A percentile compares a stretch with the other conserved stretches of the same genome.
Conservation (phyloP, 1,139 yeast genomes). For the Pichia sp. region DNA sequence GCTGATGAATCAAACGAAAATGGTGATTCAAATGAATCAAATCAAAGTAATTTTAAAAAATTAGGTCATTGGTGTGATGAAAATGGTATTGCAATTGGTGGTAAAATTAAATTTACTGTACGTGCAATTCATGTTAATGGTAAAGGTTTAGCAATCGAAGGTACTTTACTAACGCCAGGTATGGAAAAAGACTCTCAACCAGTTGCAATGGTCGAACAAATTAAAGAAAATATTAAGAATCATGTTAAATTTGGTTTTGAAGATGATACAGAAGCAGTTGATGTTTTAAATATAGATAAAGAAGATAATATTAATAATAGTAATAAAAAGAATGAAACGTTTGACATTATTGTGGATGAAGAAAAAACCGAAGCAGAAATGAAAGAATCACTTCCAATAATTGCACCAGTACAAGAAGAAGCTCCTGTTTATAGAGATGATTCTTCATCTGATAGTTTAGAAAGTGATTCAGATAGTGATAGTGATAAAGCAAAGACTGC, state of each 20-base stretch:
- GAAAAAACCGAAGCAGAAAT: slow-evolving; percentile 1
- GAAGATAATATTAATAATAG: background rate
- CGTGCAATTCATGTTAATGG: slow-evolving; percentile 73
- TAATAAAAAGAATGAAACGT: slow-evolving; percentile 7
- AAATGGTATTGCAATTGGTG: slow-evolving; percentile 67
- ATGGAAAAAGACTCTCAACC: slow-evolving; percentile 52
- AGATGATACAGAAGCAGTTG: slow-evolving; percentile 29
- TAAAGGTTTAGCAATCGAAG: slow-evolving; percentile 77
- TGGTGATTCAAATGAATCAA: slow-evolving; percentile 8
- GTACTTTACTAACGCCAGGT: slow-evolving; percentile 67
- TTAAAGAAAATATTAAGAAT: slow-evolving; percentile 19
- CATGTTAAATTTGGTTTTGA: slow-evolving; percentile 28
- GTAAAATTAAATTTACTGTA: slow-evolving; percentile 69
- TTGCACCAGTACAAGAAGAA: slow-evolving; percentile 7
- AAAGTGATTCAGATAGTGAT: slow-evolving; percentile 3
- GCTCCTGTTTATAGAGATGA: slow-evolving; percentile 1
- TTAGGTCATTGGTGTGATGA: slow-evolving; percentile 86
- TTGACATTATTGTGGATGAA: background rate
- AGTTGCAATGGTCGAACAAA: slow-evolving; percentile 28
- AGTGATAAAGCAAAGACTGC: slow-evolving; percentile 5
- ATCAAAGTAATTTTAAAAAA: slow-evolving; percentile 30
- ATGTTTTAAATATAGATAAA: slow-evolving; percentile 2
- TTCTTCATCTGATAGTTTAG: slow-evolving; percentile 1
- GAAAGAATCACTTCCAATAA: slow-evolving; percentile 6
- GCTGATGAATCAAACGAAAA: slow-evolving; percentile 44